Conservation (phyloP, 202 grass and related monocot genomes). For the Brachypodium distachyon region DNA sequence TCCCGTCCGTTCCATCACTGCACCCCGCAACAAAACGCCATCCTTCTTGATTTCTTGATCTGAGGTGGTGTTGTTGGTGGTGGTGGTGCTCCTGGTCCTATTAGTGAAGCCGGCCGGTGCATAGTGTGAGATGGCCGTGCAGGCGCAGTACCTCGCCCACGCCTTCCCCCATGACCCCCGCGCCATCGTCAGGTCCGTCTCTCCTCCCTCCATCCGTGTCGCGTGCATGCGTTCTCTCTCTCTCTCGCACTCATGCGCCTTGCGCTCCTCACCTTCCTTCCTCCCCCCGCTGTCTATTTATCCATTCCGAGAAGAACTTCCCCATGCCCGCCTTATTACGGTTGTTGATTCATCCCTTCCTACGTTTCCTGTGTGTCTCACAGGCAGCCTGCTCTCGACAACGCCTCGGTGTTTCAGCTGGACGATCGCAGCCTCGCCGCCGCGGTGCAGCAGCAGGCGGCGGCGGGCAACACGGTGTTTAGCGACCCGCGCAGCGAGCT, state of each 20-base stretch:
- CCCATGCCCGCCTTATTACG: too few relatives aligned
- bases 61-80: too few relatives aligned
- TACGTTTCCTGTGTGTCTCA: neutral
- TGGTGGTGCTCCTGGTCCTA: too few relatives aligned
- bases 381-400: neutral
- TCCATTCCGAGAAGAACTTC: neutral
- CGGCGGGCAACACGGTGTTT: conserved; percentile 1
- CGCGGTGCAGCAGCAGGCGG: neutral
- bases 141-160: conserved; percentile 39
- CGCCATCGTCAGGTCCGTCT: conserved; percentile 22
- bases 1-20: neutral
- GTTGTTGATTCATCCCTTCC: neutral
- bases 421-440: neutral
- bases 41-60: too few relatives aligned
- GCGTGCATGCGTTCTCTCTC: conserved; percentile 1
- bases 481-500: conserved; percentile 31
- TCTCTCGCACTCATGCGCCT: neutral
- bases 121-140: conserved; percentile 62
- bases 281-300: neutral
- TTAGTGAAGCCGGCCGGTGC: too few relatives aligned
- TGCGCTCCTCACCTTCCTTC: neutral
- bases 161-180: conserved; percentile 35
- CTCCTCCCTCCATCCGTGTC: neutral
- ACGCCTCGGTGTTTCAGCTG: conserved; percentile 3
- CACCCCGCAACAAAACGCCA: neutral